phyloP scores from a whole-genome alignment of 2,329 filamentous ascomycete species.

The Verticillium longisporum region DNA sequence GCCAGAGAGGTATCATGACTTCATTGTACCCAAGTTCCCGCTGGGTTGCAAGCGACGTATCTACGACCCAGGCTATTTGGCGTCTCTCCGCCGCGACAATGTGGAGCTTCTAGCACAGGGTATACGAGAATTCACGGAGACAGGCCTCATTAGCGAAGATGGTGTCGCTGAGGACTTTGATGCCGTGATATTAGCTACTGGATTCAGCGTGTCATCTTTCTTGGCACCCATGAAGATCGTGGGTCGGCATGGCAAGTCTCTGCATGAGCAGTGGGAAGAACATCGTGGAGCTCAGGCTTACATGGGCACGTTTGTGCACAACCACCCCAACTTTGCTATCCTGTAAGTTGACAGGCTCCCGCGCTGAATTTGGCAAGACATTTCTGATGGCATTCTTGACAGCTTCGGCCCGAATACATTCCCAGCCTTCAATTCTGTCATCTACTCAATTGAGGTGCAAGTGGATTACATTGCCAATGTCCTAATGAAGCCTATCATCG shows the following conservation, averaged over 20 bases:
- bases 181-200: conserved; percentile 19
- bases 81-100: conserved; percentile 18
- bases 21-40: conserved; percentile 22
- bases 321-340: conserved; percentile 23
- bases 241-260: conserved; percentile 13
- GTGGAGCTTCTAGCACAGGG: conserved; percentile 20
- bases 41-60: conserved; percentile 28
- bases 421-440: conserved; percentile 18
- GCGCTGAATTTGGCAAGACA: too few relatives aligned
- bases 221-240: conserved; percentile 18
- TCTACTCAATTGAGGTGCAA: conserved; percentile 17
- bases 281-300: conserved; percentile 21
- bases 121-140: conserved; percentile 17
- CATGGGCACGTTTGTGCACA: conserved; percentile 19
- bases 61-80: conserved; percentile 24
- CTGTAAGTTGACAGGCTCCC: conserved; percentile 3
- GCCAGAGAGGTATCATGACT: conserved; percentile 19
- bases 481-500: conserved; percentile 20
- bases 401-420: conserved; percentile 20
- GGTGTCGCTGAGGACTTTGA: conserved; percentile 16
- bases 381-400: too few relatives aligned
- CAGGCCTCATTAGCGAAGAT: conserved; percentile 15
- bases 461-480: conserved; percentile 20
- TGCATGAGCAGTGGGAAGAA: conserved; percentile 19
- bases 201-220: conserved; percentile 18